These are phyloP conservation scores for Biscutella laevigata DNA, from an alignment of 441 rosid species.

Conservation along the genomic window DNA sequence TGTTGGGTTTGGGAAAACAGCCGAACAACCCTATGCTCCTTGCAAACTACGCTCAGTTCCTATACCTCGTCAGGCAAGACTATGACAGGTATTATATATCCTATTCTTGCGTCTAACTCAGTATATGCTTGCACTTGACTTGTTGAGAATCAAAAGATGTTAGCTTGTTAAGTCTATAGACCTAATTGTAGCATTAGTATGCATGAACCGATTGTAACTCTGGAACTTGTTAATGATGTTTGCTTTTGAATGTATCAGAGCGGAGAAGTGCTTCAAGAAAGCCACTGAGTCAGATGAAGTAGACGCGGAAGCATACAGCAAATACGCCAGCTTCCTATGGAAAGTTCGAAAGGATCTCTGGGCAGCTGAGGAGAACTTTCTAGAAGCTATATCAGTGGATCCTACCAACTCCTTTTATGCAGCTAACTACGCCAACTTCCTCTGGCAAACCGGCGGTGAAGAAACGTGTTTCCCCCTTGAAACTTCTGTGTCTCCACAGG, in stretches of 20 bases:
- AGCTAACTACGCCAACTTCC: conserved; percentile 63
- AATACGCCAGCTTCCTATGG: conserved; percentile 70
- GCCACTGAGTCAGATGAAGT: conserved; percentile 47
- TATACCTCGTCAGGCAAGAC: conserved; percentile 45
- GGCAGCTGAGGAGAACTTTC: conserved; percentile 70
- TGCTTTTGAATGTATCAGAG: conserved; percentile 34
- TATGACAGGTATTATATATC: conserved; percentile 44
- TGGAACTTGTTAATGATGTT: conserved; percentile 5
- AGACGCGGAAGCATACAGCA: conserved; percentile 54
- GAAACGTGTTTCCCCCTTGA: conserved; percentile 62
- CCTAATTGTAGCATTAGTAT: background rate
- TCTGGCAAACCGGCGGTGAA: conserved; percentile 71
- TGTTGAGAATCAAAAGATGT: background rate
- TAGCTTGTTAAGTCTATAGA: background rate
- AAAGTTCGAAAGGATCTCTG: conserved; percentile 49
- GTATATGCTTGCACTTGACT: background rate
- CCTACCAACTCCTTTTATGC: conserved; percentile 43
- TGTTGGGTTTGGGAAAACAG: conserved; percentile 47
- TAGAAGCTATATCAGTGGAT: conserved; percentile 51
- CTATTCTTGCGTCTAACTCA: conserved; percentile 6
- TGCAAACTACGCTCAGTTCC: conserved; percentile 68
- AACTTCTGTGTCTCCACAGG: conserved; percentile 17
- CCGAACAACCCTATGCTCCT: conserved; percentile 55
- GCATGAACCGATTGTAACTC: background rate
- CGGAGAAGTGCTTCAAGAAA: conserved; percentile 69